Conservation (phyloP, 2,329 filamentous ascomycete genomes). For the Myriangium duriaei region DNA sequence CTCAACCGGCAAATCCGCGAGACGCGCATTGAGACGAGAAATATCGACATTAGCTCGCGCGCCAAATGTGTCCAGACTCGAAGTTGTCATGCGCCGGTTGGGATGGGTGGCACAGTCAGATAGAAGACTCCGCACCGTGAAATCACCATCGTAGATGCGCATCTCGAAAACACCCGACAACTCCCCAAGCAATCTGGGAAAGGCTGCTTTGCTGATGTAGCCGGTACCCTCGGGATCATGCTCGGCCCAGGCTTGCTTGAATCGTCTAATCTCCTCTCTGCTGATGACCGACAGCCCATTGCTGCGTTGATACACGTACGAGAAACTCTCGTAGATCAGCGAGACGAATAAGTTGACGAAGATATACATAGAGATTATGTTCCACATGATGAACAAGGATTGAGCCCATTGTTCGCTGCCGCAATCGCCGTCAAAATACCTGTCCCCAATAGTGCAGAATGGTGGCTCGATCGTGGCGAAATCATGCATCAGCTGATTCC, state of each 20-base stretch:
- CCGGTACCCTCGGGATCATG: constrained; percentile 86
- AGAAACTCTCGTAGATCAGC: constrained; percentile 98
- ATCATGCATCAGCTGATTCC: constrained; percentile 96
- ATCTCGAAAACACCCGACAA: constrained; percentile 93
- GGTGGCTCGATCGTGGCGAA: constrained; percentile 70
- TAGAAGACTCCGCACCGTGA: constrained; percentile 76
- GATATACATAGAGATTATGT: constrained; percentile 99
- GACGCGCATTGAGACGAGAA: constrained; percentile 57
- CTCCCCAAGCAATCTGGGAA: constrained; percentile 77
- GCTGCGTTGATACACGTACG: constrained; percentile 94
- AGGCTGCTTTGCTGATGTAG: constrained; percentile 79
- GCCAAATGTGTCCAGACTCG: constrained; percentile 8
- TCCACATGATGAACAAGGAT: constrained; percentile 88
- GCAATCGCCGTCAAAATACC: constrained; percentile 83
- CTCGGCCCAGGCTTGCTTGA: constrained; percentile 97
- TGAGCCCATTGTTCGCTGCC: constrained; percentile 83
- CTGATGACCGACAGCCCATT: constrained; percentile 85
- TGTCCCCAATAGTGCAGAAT: constrained; percentile 57
- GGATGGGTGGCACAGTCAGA: constrained; percentile 50
- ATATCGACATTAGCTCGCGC: constrained; percentile 50
- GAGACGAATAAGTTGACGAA: constrained; percentile 98
- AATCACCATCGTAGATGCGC: constrained; percentile 86
- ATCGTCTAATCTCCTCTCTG: constrained; percentile 84
- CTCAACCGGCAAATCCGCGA: constrained; percentile 59
- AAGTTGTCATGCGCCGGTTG: constrained; percentile 3